Conservation (phyloP, 306 rosid species). For the Glycyrrhiza uralensis region DNA sequence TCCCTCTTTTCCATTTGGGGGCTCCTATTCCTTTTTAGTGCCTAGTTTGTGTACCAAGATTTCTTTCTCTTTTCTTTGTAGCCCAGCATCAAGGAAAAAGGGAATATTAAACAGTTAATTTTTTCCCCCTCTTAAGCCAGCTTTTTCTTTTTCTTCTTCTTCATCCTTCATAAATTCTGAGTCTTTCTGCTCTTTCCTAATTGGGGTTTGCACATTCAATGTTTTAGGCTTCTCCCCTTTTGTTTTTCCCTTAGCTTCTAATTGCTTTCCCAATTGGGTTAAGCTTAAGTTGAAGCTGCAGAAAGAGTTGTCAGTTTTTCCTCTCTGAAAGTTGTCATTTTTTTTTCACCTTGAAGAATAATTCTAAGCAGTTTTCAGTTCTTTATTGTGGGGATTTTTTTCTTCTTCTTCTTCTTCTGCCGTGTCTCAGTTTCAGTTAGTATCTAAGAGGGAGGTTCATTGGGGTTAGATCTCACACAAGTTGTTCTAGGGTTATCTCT, state of each 20-base stretch:
- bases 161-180: constrained; percentile 22
- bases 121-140: not conserved
- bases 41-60: not conserved
- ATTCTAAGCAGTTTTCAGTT: not conserved
- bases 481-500: constrained; percentile 33
- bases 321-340: constrained; percentile 21
- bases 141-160: not conserved
- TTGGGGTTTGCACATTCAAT: constrained; percentile 33
- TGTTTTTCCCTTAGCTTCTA: not conserved
- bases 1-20: constrained; percentile 30
- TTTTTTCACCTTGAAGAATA: not conserved
- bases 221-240: constrained; percentile 6
- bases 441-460: constrained; percentile 20
- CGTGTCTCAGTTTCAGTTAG: not conserved
- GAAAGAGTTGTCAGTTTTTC: constrained; percentile 3
- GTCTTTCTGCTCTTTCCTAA: constrained; percentile 34
- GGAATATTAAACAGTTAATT: constrained; percentile 9
- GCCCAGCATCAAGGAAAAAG: constrained; percentile 40
- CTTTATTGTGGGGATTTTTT: not conserved
- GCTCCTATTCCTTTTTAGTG: constrained; percentile 20
- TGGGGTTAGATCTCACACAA: constrained; percentile 44
- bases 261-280: constrained; percentile 43
- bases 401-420: not conserved
- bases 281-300: constrained; percentile 24
- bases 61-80: constrained; percentile 33